Conservation (phyloP, 805 yeast genomes). For the Lachancea quebecensis region DNA sequence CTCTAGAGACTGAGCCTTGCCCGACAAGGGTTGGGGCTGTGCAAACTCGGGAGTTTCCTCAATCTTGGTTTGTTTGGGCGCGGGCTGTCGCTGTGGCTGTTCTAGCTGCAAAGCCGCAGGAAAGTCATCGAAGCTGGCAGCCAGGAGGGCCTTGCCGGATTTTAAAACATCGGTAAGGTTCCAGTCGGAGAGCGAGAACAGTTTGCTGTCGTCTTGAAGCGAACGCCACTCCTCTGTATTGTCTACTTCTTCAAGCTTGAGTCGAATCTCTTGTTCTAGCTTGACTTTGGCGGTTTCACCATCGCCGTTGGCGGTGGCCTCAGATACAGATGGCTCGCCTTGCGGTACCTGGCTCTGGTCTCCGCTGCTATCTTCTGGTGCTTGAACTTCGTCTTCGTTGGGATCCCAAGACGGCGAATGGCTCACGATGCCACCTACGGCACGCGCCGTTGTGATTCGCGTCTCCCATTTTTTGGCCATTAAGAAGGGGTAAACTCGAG, state of each 20-base stretch:
- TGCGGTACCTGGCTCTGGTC: background rate
- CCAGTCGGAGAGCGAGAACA: constrained; percentile 23
- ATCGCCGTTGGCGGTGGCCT: constrained; percentile 12
- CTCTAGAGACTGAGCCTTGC: constrained; percentile 13
- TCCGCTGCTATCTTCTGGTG: constrained; percentile 14
- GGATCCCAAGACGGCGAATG: constrained; percentile 85
- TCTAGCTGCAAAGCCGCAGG: background rate
- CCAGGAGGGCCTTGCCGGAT: constrained; percentile 23
- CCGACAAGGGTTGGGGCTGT: background rate
- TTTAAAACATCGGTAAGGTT: constrained; percentile 25
- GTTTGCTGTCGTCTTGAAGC: constrained; percentile 19
- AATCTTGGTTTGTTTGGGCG: background rate
- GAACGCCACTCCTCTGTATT: constrained; percentile 18
- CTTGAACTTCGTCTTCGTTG: constrained; percentile 37
- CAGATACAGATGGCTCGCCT: constrained; percentile 13
- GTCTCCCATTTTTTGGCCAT: constrained; percentile 91
- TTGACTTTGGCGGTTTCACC: constrained; percentile 29
- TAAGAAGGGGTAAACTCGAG: constrained; percentile 86
- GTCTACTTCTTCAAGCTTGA: constrained; percentile 26
- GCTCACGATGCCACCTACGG: constrained; percentile 86
- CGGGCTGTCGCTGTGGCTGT: background rate
- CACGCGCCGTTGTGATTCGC: constrained; percentile 87
- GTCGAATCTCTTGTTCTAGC: constrained; percentile 28
- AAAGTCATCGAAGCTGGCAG: constrained; percentile 16
- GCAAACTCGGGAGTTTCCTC: background rate